Percentiles rank a stretch among this genome's conserved stretches.
Conservation (phyloP, 805 yeast genomes). For the Suhomyces tanzawaensis region DNA sequence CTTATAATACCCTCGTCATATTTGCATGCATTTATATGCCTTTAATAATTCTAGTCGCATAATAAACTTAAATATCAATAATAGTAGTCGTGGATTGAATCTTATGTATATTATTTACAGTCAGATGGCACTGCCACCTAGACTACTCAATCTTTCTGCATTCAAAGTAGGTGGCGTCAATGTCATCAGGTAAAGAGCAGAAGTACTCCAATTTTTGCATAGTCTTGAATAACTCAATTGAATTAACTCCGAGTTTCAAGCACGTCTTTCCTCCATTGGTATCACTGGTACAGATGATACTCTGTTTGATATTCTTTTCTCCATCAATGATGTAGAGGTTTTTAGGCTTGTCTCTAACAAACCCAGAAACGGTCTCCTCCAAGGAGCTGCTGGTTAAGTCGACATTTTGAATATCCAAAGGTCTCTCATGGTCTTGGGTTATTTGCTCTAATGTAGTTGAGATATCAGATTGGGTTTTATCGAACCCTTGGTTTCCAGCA, state of each 20-base stretch:
- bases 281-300: slow-evolving; percentile 47
- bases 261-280: slow-evolving; percentile 48
- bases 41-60: no score
- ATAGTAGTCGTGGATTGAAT: neutral
- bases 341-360: slow-evolving; percentile 29
- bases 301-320: slow-evolving; percentile 32
- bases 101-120: neutral
- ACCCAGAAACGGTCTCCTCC: slow-evolving; percentile 25
- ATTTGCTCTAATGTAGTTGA: slow-evolving; percentile 30
- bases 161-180: slow-evolving; percentile 50
- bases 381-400: slow-evolving; percentile 1
- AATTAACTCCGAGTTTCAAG: slow-evolving; percentile 39
- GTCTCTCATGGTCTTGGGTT: slow-evolving; percentile 10
- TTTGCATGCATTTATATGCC: no score
- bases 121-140: neutral
- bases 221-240: slow-evolving; percentile 43
- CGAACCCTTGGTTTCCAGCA: neutral
- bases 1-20: no score
- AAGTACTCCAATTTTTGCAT: slow-evolving; percentile 51
- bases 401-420: slow-evolving; percentile 1
- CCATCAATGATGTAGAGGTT: slow-evolving; percentile 43
- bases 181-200: slow-evolving; percentile 49
- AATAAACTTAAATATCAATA: neutral
- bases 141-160: slow-evolving; percentile 39
- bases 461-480: slow-evolving; percentile 18